These are phyloP conservation scores for Neurospora sp. DNA, from an alignment of 495 filamentous ascomycete genomes.

Conservation along the genomic window DNA sequence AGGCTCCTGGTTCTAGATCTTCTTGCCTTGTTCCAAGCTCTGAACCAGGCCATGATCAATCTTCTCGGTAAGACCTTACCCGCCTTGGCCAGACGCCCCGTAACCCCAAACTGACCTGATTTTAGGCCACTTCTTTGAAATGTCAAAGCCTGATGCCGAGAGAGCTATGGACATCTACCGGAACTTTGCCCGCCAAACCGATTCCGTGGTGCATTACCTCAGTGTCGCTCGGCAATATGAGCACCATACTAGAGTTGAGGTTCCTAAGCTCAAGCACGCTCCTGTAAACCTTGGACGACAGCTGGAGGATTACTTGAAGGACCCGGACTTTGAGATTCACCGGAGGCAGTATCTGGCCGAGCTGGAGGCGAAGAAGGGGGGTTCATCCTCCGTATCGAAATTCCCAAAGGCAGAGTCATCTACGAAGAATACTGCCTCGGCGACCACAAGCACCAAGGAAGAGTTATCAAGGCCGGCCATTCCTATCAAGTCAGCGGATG, in stretches of 20 bases:
- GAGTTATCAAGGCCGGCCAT: constrained; percentile 6
- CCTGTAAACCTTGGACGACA: constrained; percentile 82
- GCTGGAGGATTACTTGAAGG: constrained; percentile 89
- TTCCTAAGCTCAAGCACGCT: constrained; percentile 95
- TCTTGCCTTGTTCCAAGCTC: constrained; percentile 80
- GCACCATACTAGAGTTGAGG: constrained; percentile 81
- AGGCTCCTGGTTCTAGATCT: constrained; percentile 85
- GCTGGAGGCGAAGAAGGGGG: constrained; percentile 65
- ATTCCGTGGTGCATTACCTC: constrained; percentile 83
- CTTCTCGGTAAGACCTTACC: constrained; percentile 60
- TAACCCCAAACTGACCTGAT: constrained; percentile 8
- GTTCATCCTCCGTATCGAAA: constrained; percentile 16
- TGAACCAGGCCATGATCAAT: constrained; percentile 98
- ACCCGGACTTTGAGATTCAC: constrained; percentile 92
- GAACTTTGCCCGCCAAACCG: constrained; percentile 84
- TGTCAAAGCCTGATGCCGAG: constrained; percentile 90
- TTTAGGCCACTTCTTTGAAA: constrained; percentile 93
- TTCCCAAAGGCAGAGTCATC: constrained; percentile 25
- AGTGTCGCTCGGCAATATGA: constrained; percentile 81
- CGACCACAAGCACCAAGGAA: constrained; percentile 19
- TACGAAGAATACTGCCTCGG: constrained; percentile 22
- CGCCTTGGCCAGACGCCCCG: background rate
- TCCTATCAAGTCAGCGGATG: constrained; percentile 50
- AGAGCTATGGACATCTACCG: constrained; percentile 89
- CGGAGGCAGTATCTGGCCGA: constrained; percentile 81